phyloP scores from a whole-genome alignment of 2,329 filamentous ascomycete genomes.

The Penicillium rolfsii region DNA sequence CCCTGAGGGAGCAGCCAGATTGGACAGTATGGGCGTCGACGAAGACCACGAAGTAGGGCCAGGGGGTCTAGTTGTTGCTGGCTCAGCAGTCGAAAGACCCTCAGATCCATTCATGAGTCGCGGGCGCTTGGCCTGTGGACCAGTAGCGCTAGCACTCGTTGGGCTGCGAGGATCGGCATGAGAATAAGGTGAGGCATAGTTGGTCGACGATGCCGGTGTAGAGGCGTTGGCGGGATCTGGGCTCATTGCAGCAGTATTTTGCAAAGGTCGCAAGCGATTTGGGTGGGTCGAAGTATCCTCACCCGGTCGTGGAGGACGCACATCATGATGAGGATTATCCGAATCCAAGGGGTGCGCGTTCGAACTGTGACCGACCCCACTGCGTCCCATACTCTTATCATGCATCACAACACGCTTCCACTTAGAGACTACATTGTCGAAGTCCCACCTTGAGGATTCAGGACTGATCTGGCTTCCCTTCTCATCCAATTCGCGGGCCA shows the following conservation, averaged over 20 bases:
- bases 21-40: slow-evolving; percentile 30
- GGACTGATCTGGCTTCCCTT: slow-evolving; percentile 41
- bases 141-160: slow-evolving; percentile 19
- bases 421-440: slow-evolving; percentile 52
- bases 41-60: slow-evolving; percentile 23
- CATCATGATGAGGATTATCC: slow-evolving; percentile 20
- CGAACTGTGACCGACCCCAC: slow-evolving; percentile 34
- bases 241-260: slow-evolving; percentile 29
- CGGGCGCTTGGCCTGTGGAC: slow-evolving; percentile 39
- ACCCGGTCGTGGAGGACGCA: slow-evolving; percentile 27
- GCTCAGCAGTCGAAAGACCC: slow-evolving; percentile 15
- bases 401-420: slow-evolving; percentile 54
- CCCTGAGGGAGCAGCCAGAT: slow-evolving; percentile 30
- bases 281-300: slow-evolving; percentile 30
- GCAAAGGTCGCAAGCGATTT: slow-evolving; percentile 29
- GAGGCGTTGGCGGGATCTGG: slow-evolving; percentile 33
- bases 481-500: slow-evolving; percentile 43
- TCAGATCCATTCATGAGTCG: slow-evolving; percentile 42
- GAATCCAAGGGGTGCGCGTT: slow-evolving; percentile 20
- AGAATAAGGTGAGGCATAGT: slow-evolving; percentile 38
- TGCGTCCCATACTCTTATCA: slow-evolving; percentile 47
- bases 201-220: slow-evolving; percentile 33
- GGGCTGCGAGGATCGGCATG: slow-evolving; percentile 32
- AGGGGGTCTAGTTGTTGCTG: slow-evolving; percentile 10
- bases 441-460: slow-evolving; percentile 50